phyloP scores from a whole-genome alignment of 2,329 filamentous ascomycete genomes.

The Fusarium musae region DNA sequence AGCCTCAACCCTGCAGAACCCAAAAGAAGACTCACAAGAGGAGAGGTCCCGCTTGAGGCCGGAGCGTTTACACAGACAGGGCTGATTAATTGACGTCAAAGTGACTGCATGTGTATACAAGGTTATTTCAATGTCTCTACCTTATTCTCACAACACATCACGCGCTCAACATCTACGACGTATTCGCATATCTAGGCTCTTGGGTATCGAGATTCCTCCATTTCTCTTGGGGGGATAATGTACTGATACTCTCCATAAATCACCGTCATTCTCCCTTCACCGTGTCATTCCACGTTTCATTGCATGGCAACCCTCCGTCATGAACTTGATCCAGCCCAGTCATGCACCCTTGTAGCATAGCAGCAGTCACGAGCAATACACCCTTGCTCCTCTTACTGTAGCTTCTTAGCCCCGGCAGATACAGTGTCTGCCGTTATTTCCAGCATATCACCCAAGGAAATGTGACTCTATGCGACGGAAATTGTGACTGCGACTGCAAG shows the following conservation, averaged over 20 bases:
- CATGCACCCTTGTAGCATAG: slow-evolving; percentile 9
- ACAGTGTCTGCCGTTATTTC: slow-evolving; percentile 24
- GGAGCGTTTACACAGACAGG: slow-evolving; percentile 1
- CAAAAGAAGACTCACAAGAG: slow-evolving; percentile 1
- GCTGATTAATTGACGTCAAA: slow-evolving; percentile 37
- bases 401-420: slow-evolving; percentile 31
- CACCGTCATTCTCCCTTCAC: slow-evolving; percentile 17
- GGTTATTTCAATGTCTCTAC: slow-evolving; percentile 7
- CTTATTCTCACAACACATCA: slow-evolving; percentile 1
- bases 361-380: slow-evolving; percentile 22
- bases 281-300: slow-evolving; percentile 32
- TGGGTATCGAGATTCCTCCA: background rate
- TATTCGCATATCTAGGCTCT: background rate
- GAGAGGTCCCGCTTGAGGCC: background rate
- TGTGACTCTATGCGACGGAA: background rate
- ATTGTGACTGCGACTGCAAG: background rate
- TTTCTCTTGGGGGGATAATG: background rate
- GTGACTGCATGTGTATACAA: slow-evolving; percentile 28
- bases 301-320: slow-evolving; percentile 21
- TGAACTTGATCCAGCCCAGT: slow-evolving; percentile 13
- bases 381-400: slow-evolving; percentile 4
- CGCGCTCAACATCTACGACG: background rate
- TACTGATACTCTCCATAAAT: background rate
- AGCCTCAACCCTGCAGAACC: background rate
- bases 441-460: slow-evolving; percentile 26